Evolutionary conservation across 306 rosid genomes (phyloP), one percentile per base, ranked within the genome.

Genomic region (Vicia sativa): DNA sequence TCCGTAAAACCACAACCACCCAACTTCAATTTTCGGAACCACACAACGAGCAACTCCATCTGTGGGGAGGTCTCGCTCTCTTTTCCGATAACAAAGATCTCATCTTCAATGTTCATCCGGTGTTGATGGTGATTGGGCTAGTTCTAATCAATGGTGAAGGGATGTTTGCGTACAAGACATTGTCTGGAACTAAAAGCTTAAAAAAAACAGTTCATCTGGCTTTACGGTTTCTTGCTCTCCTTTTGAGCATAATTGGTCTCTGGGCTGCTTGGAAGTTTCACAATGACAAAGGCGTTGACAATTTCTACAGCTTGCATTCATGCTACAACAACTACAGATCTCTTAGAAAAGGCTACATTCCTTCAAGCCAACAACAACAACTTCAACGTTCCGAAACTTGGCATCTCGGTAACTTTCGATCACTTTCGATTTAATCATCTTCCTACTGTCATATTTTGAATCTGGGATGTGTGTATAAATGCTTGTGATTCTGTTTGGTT

Each of bases 231-330:
- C 50, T 82, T 61, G 87, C 97, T 31, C 86, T 88, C 78, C 68
- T 79, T 74, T 81, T 88, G 54, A 88, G 99, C 80, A 48, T 90
- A 31, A 62, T 90, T 18, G 99, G 99, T 13, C 58, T 85, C 10
- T 93, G 97, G 99, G 95, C 99, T 77, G 97, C 97, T 69, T 74
- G 85, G 84, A 93, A 93, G 87, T 93, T 88, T 84, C 99, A 93
- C 84, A 79, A 76, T 15, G 97, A 93, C 78, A 90, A 85, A 73
- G 97, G 99, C 58, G 88, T 93, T 62, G 99, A 90, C 70, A 93
- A 93, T 70, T 93, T 93, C 82, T 93, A 93, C 84, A 93, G 99
- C 84, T 80, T 90, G 69, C 99, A 93, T 71, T 93, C 99, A 3
- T 93, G 95, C 82, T 48, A 80, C 97, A 52, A 67, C 88, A 29